Evolutionary conservation across 2,329 filamentous ascomycete species (phyloP).

Genomic region (Helotiales sp.): DNA sequence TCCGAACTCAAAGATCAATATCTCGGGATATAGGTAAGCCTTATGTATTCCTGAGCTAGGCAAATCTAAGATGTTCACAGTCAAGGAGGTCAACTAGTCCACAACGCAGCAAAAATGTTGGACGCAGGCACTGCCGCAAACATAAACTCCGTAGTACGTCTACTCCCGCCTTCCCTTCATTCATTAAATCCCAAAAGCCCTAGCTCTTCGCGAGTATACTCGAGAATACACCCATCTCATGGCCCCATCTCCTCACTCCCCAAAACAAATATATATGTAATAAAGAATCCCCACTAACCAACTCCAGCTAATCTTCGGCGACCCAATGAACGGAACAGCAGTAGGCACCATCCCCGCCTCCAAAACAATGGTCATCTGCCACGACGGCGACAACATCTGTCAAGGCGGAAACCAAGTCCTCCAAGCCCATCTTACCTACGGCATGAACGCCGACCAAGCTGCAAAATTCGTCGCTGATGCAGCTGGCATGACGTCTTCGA

Average conservation of each 20-base stretch:
- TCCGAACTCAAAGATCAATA: slow-evolving; percentile 22
- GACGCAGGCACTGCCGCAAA: slow-evolving; percentile 13
- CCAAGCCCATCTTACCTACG: neutral
- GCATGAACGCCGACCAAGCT: neutral
- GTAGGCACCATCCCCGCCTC: neutral
- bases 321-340: neutral
- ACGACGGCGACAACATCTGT: neutral
- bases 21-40: slow-evolving; percentile 24
- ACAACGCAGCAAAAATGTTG: slow-evolving; percentile 22
- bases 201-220: too few relatives aligned
- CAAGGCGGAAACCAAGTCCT: neutral
- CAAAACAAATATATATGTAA: neutral
- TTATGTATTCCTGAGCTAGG: neutral
- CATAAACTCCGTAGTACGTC: slow-evolving; percentile 22
- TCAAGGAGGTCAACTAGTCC: slow-evolving; percentile 26
- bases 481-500: neutral
- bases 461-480: neutral
- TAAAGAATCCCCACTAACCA: too few relatives aligned
- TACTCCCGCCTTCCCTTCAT: neutral
- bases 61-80: neutral
- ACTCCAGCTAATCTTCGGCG: neutral
- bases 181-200: too few relatives aligned
- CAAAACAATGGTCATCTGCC: neutral
- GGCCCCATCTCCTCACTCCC: neutral
- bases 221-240: too few relatives aligned